These are phyloP conservation scores for Pleurotus sapidus DNA, from an alignment of 768 basidiomycete species.

Conservation along the genomic window DNA sequence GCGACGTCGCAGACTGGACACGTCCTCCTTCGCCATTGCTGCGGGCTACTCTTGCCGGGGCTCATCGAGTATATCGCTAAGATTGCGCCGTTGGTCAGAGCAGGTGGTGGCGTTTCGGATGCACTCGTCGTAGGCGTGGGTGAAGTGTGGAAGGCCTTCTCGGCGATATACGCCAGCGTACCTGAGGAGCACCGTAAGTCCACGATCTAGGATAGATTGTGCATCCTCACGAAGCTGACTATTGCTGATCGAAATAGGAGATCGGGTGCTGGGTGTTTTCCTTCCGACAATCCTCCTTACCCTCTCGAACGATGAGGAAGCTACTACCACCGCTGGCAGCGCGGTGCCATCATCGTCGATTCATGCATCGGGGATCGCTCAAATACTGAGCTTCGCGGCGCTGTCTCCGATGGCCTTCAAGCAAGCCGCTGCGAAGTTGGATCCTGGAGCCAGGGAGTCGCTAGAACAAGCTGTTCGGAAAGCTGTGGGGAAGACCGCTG, in stretches of 20 bases:
- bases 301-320: constrained; percentile 45
- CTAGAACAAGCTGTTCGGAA: constrained; percentile 80
- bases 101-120: constrained; percentile 38
- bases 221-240: too few species aligned
- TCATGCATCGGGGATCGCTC: constrained; percentile 58
- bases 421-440: constrained; percentile 73
- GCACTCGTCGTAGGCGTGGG: constrained; percentile 59
- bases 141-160: constrained; percentile 83
- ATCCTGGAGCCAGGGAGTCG: constrained; percentile 49
- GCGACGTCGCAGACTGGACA: constrained; percentile 54
- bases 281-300: constrained; percentile 75
- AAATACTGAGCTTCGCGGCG: constrained; percentile 72
- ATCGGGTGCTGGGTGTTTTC: constrained; percentile 64
- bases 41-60: constrained; percentile 71
- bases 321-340: too few species aligned
- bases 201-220: too few species aligned
- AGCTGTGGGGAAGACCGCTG: constrained; percentile 52
- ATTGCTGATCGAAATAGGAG: constrained; percentile 37
- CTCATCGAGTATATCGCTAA: constrained; percentile 79
- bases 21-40: constrained; percentile 66
- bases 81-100: constrained; percentile 54
- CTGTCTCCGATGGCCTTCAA: constrained; percentile 76
- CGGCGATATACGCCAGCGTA: constrained; percentile 55
- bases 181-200: constrained; percentile 33
- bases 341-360: constrained; percentile 32